Percentiles rank a stretch among this genome's conserved stretches.
These are phyloP conservation scores for Carallia brachiata DNA, from an alignment of 345 rosid species.

Conservation along the genomic window DNA sequence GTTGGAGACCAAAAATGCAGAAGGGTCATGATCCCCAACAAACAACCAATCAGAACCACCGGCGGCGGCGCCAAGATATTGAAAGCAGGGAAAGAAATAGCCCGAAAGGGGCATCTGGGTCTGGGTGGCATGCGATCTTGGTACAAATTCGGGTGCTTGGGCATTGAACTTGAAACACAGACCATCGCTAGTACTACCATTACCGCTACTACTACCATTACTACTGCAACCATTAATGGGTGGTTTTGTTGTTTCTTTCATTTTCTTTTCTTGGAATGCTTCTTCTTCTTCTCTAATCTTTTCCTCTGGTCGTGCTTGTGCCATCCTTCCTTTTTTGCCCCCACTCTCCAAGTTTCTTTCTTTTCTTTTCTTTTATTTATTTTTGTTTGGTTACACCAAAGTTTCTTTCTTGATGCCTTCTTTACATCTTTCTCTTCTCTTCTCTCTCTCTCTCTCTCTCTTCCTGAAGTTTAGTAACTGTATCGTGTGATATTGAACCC, in stretches of 20 bases:
- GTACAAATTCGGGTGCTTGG: constrained; percentile 87
- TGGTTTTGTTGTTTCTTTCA: constrained; percentile 28
- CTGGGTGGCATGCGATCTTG: constrained; percentile 49
- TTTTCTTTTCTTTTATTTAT: no score
- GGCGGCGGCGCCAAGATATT: constrained; percentile 49
- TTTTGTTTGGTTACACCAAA: no score
- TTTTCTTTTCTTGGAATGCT: constrained; percentile 21
- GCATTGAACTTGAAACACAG: constrained; percentile 85
- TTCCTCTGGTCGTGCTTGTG: constrained; percentile 47
- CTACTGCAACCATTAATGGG: constrained; percentile 17
- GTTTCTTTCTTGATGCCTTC: background rate
- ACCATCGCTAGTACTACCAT: background rate
- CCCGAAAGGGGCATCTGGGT: constrained; percentile 51
- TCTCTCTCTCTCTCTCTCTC: constrained; percentile 18
- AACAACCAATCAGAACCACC: constrained; percentile 73
- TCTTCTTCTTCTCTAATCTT: constrained; percentile 33
- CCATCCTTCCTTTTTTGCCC: constrained; percentile 37
- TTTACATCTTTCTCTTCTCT: background rate
- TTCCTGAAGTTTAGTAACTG: constrained; percentile 49
- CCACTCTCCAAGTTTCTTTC: background rate
- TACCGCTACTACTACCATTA: background rate
- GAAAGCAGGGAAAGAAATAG: constrained; percentile 64
- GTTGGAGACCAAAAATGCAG: constrained; percentile 47
- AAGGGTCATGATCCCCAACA: constrained; percentile 67
- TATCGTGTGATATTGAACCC: constrained; percentile 45